These are phyloP conservation scores for Dactylellina sp. DNA, from an alignment of 2,329 filamentous ascomycete genomes.

Conservation along the genomic window DNA sequence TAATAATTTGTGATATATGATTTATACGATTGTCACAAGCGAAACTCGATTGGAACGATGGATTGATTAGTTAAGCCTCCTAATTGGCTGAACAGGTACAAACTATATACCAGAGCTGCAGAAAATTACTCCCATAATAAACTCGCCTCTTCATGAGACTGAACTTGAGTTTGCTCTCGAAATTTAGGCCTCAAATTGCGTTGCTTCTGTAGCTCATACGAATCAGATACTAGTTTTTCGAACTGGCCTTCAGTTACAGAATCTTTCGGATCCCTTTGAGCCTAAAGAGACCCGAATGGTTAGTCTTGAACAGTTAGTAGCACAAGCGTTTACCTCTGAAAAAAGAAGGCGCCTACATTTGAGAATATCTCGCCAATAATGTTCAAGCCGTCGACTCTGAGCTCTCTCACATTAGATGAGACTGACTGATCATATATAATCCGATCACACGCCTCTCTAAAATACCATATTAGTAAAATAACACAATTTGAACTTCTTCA, in stretches of 20 bases:
- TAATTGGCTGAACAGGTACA: too few relatives aligned
- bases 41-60: too few relatives aligned
- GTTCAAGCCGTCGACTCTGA: slow-evolving; percentile 14
- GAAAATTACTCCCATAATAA: too few relatives aligned
- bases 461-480: neutral
- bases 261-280: slow-evolving; percentile 27
- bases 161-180: too few relatives aligned
- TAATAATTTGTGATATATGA: too few relatives aligned
- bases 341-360: neutral
- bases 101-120: too few relatives aligned
- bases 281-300: slow-evolving; percentile 12
- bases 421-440: slow-evolving; percentile 28
- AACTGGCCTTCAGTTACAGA: slow-evolving; percentile 34
- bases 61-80: too few relatives aligned
- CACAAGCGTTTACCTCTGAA: too few relatives aligned
- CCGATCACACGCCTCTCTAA: slow-evolving; percentile 29
- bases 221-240: slow-evolving; percentile 38
- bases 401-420: slow-evolving; percentile 1
- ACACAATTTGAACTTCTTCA: neutral
- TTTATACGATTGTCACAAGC: too few relatives aligned
- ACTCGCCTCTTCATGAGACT: too few relatives aligned
- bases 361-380: slow-evolving; percentile 34
- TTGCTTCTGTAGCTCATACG: slow-evolving; percentile 30
- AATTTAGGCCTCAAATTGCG: neutral
- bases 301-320: neutral